Evolutionary conservation across 2,329 filamentous ascomycete genomes (phyloP).

Genomic region (Aspergillus luchuensis): DNA sequence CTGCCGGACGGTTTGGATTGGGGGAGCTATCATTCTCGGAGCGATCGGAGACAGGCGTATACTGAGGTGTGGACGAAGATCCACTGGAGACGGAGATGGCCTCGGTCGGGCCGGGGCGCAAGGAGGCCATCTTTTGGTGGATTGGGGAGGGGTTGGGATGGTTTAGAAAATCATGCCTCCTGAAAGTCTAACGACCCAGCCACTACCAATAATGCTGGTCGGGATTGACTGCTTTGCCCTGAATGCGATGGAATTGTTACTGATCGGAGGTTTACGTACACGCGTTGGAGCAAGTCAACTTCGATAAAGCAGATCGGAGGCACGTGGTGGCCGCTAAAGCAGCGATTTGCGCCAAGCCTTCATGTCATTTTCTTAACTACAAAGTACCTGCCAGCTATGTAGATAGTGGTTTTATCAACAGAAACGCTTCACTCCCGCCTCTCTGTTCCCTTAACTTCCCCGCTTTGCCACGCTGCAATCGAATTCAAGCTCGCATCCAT

Average conservation of each 20-base stretch:
- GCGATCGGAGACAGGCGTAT: conserved; percentile 39
- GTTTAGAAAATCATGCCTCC: conserved; percentile 7
- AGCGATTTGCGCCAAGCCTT: conserved; percentile 14
- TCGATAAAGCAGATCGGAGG: neutral
- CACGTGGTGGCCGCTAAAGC: conserved; percentile 17
- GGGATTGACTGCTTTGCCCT: neutral
- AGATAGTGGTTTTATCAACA: too few species aligned
- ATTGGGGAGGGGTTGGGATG: neutral
- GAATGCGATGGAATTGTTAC: neutral
- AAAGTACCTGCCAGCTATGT: neutral
- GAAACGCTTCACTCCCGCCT: neutral
- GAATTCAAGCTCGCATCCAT: neutral
- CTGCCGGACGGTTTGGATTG: conserved; percentile 20
- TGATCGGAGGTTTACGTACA: neutral
- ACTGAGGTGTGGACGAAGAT: conserved; percentile 30
- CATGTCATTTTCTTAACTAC: neutral
- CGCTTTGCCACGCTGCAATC: neutral
- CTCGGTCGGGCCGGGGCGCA: conserved; percentile 27
- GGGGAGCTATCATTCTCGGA: conserved; percentile 26
- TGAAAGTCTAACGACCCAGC: neutral
- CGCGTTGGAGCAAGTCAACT: neutral
- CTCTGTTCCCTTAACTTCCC: neutral
- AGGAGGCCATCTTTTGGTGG: conserved; percentile 25
- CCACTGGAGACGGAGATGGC: conserved; percentile 26
- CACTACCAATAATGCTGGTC: neutral